Evolutionary conservation across 805 yeast species (phyloP).

Genomic region (Candida incommunis): DNA sequence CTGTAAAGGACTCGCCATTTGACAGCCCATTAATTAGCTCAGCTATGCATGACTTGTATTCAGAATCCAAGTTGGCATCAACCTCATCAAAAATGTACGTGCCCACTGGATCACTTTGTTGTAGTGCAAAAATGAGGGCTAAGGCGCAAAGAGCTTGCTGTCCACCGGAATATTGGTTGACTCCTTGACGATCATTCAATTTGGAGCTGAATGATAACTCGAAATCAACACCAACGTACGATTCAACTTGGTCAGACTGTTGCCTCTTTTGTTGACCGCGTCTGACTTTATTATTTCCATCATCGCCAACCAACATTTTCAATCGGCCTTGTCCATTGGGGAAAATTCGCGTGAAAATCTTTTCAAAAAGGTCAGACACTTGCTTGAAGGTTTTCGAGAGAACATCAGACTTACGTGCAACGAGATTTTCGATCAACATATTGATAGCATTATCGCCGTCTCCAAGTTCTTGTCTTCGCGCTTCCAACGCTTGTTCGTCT

Average conservation of each 20-base stretch:
- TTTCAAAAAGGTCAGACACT: slow-evolving; percentile 59
- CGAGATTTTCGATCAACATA: slow-evolving; percentile 46
- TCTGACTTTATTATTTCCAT: slow-evolving; percentile 12
- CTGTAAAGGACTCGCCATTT: slow-evolving; percentile 7
- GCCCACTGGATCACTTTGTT: slow-evolving; percentile 93
- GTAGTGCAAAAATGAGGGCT: slow-evolving; percentile 85
- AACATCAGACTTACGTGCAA: slow-evolving; percentile 70
- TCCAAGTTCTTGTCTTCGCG: slow-evolving; percentile 20
- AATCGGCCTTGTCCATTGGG: slow-evolving; percentile 68
- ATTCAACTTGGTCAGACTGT: slow-evolving; percentile 27
- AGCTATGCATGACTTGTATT: slow-evolving; percentile 81
- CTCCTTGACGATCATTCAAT: slow-evolving; percentile 69
- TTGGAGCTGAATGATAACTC: slow-evolving; percentile 81
- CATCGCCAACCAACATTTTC: slow-evolving; percentile 25
- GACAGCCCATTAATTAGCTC: slow-evolving; percentile 53
- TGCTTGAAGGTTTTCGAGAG: slow-evolving; percentile 63
- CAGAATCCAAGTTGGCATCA: slow-evolving; percentile 90
- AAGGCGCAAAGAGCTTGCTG: slow-evolving; percentile 95
- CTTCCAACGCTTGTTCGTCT: background rate
- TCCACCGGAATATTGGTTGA: slow-evolving; percentile 92
- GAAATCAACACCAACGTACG: slow-evolving; percentile 70
- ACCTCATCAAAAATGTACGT: slow-evolving; percentile 92
- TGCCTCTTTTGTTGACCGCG: slow-evolving; percentile 5
- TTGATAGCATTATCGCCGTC: slow-evolving; percentile 1
- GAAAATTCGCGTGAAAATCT: slow-evolving; percentile 57